Evolutionary conservation across 805 yeast genomes (phyloP).

Genomic region (Monosporozyma yasuniensis): DNA sequence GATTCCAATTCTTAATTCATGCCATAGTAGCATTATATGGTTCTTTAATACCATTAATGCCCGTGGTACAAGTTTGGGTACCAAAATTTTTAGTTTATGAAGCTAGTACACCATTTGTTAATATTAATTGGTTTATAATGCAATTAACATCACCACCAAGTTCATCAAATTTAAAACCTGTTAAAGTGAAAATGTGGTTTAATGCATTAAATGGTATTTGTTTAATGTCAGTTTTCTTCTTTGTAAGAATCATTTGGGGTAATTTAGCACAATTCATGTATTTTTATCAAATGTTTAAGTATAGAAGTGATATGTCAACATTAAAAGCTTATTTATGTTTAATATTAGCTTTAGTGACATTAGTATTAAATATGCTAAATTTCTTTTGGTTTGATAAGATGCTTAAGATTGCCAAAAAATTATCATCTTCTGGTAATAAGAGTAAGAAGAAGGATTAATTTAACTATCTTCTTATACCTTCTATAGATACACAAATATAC

Average conservation of each 20-base stretch:
- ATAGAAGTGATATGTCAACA: constrained; percentile 37
- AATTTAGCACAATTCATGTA: constrained; percentile 54
- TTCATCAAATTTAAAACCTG: constrained; percentile 34
- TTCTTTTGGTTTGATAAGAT: constrained; percentile 83
- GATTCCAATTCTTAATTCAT: constrained; percentile 73
- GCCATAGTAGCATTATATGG: constrained; percentile 76
- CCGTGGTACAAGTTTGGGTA: constrained; percentile 72
- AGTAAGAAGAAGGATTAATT: background rate
- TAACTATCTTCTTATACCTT: background rate
- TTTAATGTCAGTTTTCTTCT: constrained; percentile 62
- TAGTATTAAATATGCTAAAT: constrained; percentile 60
- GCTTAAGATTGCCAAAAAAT: constrained; percentile 62
- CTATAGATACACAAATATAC: background rate
- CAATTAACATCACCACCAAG: constrained; percentile 43
- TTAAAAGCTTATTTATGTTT: constrained; percentile 35
- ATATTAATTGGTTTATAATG: constrained; percentile 82
- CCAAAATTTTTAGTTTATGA: constrained; percentile 82
- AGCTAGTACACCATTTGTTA: constrained; percentile 89
- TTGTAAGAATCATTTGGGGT: constrained; percentile 81
- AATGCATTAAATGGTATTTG: constrained; percentile 63
- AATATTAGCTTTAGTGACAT: constrained; percentile 19
- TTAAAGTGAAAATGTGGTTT: constrained; percentile 40
- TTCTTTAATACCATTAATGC: constrained; percentile 52
- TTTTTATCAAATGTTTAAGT: constrained; percentile 38
- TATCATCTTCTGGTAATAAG: constrained; percentile 17